Conservation (phyloP, 2,329 filamentous ascomycete genomes). For the Xylariaceae sp. region DNA sequence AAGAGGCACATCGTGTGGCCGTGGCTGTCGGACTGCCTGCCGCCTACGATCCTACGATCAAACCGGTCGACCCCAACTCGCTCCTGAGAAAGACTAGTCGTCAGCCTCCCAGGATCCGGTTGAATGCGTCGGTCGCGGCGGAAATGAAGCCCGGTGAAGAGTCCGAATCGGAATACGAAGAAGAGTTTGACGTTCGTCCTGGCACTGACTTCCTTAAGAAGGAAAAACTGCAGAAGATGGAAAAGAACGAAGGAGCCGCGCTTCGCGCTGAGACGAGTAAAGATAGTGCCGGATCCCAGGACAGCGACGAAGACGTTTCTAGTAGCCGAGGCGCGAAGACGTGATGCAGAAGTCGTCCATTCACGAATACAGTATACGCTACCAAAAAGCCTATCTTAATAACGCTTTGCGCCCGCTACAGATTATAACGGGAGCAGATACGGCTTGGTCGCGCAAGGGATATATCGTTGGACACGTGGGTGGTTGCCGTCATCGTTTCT, state of each 20-base stretch:
- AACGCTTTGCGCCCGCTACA: neutral
- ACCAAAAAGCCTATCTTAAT: neutral
- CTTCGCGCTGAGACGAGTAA: conserved; percentile 29
- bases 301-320: conserved; percentile 34
- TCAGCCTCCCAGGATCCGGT: conserved; percentile 15
- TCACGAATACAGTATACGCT: neutral
- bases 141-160: conserved; percentile 35
- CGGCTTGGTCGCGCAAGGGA: neutral
- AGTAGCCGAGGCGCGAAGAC: conserved; percentile 33
- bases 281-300: conserved; percentile 32
- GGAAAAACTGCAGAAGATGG: conserved; percentile 35
- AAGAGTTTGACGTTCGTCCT: conserved; percentile 39
- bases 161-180: conserved; percentile 36
- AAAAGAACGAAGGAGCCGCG: conserved; percentile 31
- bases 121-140: conserved; percentile 36
- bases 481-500: neutral
- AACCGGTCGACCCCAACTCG: conserved; percentile 42
- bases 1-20: conserved; percentile 61
- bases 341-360: conserved; percentile 14
- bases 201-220: conserved; percentile 40
- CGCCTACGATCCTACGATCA: conserved; percentile 59
- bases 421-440: neutral
- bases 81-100: conserved; percentile 24
- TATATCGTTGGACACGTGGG: neutral
- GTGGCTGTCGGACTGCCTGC: conserved; percentile 58